Conservation (phyloP, 2,329 filamentous ascomycete species). For the Phoma sp. region DNA sequence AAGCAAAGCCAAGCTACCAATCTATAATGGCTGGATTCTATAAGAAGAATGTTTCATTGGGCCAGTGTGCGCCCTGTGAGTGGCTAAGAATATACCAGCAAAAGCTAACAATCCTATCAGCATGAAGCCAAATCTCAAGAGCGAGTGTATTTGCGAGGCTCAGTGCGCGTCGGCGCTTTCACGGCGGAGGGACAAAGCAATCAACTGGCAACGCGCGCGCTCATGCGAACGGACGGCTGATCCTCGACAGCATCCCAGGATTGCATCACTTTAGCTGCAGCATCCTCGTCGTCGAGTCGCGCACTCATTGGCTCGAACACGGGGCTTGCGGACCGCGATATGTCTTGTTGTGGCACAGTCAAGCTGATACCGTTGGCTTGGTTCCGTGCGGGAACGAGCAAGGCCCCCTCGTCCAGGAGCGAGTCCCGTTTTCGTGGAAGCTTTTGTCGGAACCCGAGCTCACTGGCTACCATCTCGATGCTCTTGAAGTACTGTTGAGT, state of each 20-base stretch:
- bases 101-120: background rate
- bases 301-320: constrained; percentile 46
- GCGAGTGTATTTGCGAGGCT: constrained; percentile 3
- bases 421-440: constrained; percentile 50
- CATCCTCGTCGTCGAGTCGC: constrained; percentile 37
- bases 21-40: background rate
- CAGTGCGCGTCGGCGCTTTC: background rate
- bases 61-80: background rate
- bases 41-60: background rate
- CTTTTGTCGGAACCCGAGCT: constrained; percentile 55
- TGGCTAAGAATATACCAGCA: background rate
- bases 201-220: constrained; percentile 37
- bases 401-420: constrained; percentile 36
- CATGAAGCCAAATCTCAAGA: background rate
- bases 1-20: background rate
- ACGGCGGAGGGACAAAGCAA: background rate
- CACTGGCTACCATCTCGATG: constrained; percentile 56
- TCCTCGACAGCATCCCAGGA: constrained; percentile 38
- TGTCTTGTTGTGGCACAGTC: constrained; percentile 38
- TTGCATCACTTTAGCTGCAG: constrained; percentile 21
- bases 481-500: constrained; percentile 56
- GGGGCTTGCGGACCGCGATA: constrained; percentile 44
- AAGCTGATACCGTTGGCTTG: constrained; percentile 35
- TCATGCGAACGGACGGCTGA: constrained; percentile 41
- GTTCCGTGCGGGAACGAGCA: constrained; percentile 25